Percentiles rank a stretch among this genome's conserved stretches.
Evolutionary conservation across 176 grass and related monocot species (phyloP).

Genomic region (Carex parvula): DNA sequence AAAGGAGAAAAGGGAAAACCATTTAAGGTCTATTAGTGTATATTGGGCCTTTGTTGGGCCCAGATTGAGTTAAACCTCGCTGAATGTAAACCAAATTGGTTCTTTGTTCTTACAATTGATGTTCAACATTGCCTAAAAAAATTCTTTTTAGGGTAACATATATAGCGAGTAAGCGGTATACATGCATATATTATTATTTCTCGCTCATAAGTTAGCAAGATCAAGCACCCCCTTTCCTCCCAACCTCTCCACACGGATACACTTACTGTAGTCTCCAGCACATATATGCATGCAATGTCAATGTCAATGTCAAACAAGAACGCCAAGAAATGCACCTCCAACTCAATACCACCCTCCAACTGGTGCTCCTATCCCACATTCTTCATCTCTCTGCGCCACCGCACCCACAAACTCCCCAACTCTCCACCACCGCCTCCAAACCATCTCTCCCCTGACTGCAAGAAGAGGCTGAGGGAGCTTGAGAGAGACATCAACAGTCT

Average conservation of each 20-base stretch:
- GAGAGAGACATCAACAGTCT: constrained; percentile 43
- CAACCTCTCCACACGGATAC: not conserved
- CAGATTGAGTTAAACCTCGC: no score
- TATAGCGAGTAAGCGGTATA: no score
- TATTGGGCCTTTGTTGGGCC: no score
- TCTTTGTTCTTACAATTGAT: no score
- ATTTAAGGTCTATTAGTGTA: no score
- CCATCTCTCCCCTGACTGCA: not conserved
- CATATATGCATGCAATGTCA: not conserved
- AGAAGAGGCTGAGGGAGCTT: constrained; percentile 33
- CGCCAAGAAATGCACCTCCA: constrained; percentile 17
- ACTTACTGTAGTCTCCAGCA: no score
- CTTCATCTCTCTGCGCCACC: constrained; percentile 27
- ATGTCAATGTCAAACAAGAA: constrained; percentile 21
- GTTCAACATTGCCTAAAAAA: no score
- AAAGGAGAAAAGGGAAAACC: no score
- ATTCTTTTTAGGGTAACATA: no score
- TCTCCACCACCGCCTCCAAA: not conserved
- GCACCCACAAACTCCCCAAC: not conserved
- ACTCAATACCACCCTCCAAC: constrained; percentile 16
- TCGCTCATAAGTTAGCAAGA: no score
- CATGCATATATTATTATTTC: no score
- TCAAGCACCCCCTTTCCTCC: not conserved
- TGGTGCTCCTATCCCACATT: constrained; percentile 39
- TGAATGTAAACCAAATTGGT: no score